Conservation (phyloP, 768 basidiomycete genomes). For the Mycena vitilis region DNA sequence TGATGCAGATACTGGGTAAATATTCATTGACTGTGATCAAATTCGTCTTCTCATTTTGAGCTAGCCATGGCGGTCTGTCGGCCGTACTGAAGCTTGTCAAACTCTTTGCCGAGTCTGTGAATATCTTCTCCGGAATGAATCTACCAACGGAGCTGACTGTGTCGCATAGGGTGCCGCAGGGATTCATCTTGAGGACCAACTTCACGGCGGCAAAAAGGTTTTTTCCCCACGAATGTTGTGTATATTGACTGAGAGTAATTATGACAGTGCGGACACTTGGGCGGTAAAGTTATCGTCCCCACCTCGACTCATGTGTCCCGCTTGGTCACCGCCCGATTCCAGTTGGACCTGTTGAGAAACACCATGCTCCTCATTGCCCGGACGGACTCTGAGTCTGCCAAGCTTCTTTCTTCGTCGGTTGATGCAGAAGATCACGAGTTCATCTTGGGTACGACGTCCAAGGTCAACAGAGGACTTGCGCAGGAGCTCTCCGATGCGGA, state of each 20-base stretch:
- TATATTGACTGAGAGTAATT: neutral
- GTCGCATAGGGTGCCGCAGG: constrained; percentile 78
- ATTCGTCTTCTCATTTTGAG: constrained; percentile 27
- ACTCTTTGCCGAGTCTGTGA: constrained; percentile 91
- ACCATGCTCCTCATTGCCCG: constrained; percentile 92
- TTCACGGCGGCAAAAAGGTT: constrained; percentile 94
- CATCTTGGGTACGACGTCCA: constrained; percentile 70
- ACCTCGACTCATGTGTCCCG: constrained; percentile 88
- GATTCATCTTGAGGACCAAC: constrained; percentile 93
- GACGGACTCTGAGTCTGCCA: constrained; percentile 91
- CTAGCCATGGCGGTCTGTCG: constrained; percentile 91
- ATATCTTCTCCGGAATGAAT: constrained; percentile 23
- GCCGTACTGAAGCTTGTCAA: constrained; percentile 96
- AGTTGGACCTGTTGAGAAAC: constrained; percentile 89
- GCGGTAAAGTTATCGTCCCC: constrained; percentile 94
- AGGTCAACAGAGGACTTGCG: constrained; percentile 65
- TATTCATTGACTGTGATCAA: neutral
- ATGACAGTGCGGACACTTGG: constrained; percentile 83
- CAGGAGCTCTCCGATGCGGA: constrained; percentile 79
- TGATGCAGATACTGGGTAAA: constrained; percentile 90
- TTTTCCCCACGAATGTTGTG: constrained; percentile 22
- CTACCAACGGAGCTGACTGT: neutral
- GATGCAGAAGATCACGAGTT: constrained; percentile 87
- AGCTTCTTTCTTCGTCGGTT: constrained; percentile 85
- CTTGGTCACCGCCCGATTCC: constrained; percentile 87